Conservation (phyloP, 108 stramenopile species). For the Skeletonema costatum region DNA sequence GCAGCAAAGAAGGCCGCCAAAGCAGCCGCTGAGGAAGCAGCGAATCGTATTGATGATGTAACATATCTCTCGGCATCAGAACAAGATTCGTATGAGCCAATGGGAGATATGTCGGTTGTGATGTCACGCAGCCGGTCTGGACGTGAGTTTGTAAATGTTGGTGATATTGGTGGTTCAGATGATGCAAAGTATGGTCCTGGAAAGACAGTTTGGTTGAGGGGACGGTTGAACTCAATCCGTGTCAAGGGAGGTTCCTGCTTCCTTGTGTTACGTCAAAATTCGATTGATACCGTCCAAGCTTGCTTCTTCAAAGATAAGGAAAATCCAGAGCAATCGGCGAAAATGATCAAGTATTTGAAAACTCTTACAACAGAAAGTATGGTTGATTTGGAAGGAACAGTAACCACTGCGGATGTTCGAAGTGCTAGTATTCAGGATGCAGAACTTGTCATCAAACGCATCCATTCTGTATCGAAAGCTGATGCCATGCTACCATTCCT, state of each 20-base stretch:
- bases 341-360: constrained; percentile 92
- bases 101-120: constrained; percentile 71
- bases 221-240: constrained; percentile 91
- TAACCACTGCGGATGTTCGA: constrained; percentile 69
- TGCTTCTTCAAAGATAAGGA: constrained; percentile 96
- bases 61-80: constrained; percentile 68
- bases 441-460: constrained; percentile 83
- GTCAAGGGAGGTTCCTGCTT: constrained; percentile 96
- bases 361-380: constrained; percentile 89
- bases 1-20: constrained; percentile 78
- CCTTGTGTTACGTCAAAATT: constrained; percentile 91
- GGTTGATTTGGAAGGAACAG: constrained; percentile 91
- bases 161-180: constrained; percentile 53
- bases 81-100: constrained; percentile 67
- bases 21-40: constrained; percentile 61
- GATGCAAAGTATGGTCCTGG: constrained; percentile 55
- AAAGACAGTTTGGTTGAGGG: constrained; percentile 88
- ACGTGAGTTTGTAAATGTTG: constrained; percentile 60
- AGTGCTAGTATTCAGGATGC: constrained; percentile 78
- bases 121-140: constrained; percentile 84
- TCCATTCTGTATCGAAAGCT: constrained; percentile 90
- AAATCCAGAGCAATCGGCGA: constrained; percentile 78
- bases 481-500: constrained; percentile 87
- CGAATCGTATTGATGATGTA: constrained; percentile 72
- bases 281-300: constrained; percentile 93